Percentiles rank a stretch among this genome's conserved stretches.
Evolutionary conservation across 208 protist species (phyloP).

Genomic region (Leishmania tarentolae): DNA sequence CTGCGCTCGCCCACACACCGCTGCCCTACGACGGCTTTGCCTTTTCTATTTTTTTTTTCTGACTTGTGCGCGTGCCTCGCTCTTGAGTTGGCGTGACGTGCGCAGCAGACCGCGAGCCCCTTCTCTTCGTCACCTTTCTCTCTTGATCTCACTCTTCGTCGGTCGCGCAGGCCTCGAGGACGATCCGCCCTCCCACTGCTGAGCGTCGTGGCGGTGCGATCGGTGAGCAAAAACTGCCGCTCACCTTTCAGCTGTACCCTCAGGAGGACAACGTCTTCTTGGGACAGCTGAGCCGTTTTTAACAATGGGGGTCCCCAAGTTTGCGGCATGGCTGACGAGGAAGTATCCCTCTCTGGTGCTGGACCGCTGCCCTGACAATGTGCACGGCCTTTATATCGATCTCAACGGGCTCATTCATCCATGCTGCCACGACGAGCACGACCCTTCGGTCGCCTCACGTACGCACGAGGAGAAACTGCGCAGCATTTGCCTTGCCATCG

Average conservation of each 20-base stretch:
- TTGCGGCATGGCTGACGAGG: slow-evolving; percentile 79
- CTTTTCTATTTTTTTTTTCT: not conserved
- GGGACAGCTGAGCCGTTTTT: not conserved
- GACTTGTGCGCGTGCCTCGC: too few relatives aligned
- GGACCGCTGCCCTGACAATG: slow-evolving; percentile 35
- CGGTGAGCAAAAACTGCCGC: not conserved
- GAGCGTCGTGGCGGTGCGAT: not conserved
- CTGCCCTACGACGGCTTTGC: not conserved
- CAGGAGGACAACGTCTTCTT: not conserved
- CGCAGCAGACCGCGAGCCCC: not conserved
- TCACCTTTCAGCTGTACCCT: not conserved
- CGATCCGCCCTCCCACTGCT: not conserved
- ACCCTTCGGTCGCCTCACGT: slow-evolving; percentile 54
- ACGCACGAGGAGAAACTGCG: slow-evolving; percentile 79
- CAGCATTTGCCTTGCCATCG: slow-evolving; percentile 95
- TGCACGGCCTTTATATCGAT: slow-evolving; percentile 94
- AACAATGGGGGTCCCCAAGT: slow-evolving; percentile 81
- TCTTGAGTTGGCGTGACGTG: not conserved
- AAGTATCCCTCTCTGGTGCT: slow-evolving; percentile 78
- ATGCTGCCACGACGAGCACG: slow-evolving; percentile 96
- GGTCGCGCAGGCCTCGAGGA: too few relatives aligned
- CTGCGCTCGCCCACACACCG: too few relatives aligned
- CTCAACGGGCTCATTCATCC: slow-evolving; percentile 98
- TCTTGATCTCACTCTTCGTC: not conserved
- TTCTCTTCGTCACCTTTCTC: not conserved